Conservation (phyloP, 2,329 filamentous ascomycete genomes). For the Pleoardoris graminearum region DNA sequence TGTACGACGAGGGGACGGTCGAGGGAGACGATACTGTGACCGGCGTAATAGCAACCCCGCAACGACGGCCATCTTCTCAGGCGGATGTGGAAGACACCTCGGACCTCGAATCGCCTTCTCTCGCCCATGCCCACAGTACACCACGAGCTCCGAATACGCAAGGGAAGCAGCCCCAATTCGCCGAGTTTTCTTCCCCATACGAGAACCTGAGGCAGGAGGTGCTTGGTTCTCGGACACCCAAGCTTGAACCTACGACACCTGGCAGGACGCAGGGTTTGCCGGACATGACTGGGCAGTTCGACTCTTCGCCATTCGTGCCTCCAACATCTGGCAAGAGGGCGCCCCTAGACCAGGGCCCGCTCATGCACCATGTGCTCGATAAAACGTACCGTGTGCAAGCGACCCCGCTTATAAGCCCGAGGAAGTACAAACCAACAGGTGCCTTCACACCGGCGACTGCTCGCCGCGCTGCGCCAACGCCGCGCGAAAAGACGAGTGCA, state of each 20-base stretch:
- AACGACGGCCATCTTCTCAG: constrained; percentile 38
- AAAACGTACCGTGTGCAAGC: constrained; percentile 94
- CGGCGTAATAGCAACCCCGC: constrained; percentile 51
- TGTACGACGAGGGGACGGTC: constrained; percentile 52
- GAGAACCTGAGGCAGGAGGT: constrained; percentile 72
- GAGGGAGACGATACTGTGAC: constrained; percentile 32
- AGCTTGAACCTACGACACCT: constrained; percentile 42
- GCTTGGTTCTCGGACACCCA: constrained; percentile 42
- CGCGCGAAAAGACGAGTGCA: constrained; percentile 25
- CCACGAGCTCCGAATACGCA: constrained; percentile 49
- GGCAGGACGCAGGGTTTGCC: constrained; percentile 41
- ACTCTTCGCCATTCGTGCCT: constrained; percentile 58
- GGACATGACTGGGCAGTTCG: constrained; percentile 48
- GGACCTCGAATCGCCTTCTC: constrained; percentile 63
- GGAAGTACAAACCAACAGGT: constrained; percentile 49
- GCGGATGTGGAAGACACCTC: constrained; percentile 61
- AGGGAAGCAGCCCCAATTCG: constrained; percentile 53
- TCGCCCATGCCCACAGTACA: constrained; percentile 62
- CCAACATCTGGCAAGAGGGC: constrained; percentile 39
- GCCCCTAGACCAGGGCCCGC: constrained; percentile 64
- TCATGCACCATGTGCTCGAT: constrained; percentile 90
- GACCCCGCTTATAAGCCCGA: constrained; percentile 76
- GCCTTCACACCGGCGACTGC: constrained; percentile 44
- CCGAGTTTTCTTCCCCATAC: constrained; percentile 75
- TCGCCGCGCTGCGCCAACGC: constrained; percentile 31